phyloP scores from a whole-genome alignment of 2,329 filamentous ascomycete species.

The Colletotrichum orbiculare region DNA sequence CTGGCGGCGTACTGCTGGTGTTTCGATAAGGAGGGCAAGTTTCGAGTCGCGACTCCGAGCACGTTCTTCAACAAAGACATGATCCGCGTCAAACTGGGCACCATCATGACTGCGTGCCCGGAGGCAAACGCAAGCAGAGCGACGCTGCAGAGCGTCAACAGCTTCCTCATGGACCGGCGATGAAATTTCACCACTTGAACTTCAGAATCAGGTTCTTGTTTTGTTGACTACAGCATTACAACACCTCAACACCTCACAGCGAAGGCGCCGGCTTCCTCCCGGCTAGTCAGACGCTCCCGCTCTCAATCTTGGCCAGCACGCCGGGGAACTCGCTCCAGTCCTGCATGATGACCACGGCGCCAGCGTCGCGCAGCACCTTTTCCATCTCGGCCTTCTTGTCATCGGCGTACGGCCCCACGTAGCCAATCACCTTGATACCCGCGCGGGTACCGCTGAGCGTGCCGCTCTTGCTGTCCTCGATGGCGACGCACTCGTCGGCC shows the following conservation, averaged over 20 bases:
- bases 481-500: slow-evolving; percentile 78
- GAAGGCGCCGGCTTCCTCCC: slow-evolving; percentile 28
- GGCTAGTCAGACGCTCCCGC: slow-evolving; percentile 37
- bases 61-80: slow-evolving; percentile 74
- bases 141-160: slow-evolving; percentile 92
- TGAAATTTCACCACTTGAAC: slow-evolving; percentile 36
- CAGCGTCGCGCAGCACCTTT: slow-evolving; percentile 68
- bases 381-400: slow-evolving; percentile 74
- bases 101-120: slow-evolving; percentile 82
- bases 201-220: slow-evolving; percentile 11
- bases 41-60: slow-evolving; percentile 40
- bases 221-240: too few relatives aligned
- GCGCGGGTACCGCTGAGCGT: slow-evolving; percentile 79
- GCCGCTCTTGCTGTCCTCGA: slow-evolving; percentile 91
- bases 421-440: slow-evolving; percentile 83
- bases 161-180: slow-evolving; percentile 78
- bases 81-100: slow-evolving; percentile 82
- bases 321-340: slow-evolving; percentile 68
- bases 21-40: slow-evolving; percentile 71
- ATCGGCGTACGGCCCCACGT: slow-evolving; percentile 80
- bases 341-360: slow-evolving; percentile 71
- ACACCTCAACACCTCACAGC: slow-evolving; percentile 10
- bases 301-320: slow-evolving; percentile 55
- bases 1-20: slow-evolving; percentile 81
- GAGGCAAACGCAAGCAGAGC: slow-evolving; percentile 85